These are phyloP conservation scores for Xylaria scruposa DNA, from an alignment of 495 filamentous ascomycete species.

Conservation along the genomic window DNA sequence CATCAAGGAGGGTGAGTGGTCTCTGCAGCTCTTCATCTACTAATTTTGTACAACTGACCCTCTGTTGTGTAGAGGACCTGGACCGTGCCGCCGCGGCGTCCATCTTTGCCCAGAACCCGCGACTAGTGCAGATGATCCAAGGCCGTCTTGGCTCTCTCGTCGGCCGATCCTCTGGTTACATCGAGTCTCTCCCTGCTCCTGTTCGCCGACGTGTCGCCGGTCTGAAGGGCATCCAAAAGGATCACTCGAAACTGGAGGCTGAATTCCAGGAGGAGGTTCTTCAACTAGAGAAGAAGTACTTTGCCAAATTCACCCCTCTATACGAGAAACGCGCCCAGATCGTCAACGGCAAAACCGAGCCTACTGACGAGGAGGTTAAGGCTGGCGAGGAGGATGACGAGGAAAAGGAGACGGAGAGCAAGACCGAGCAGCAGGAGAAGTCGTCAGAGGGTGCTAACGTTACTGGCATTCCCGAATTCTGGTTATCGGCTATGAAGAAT, in stretches of 20 bases:
- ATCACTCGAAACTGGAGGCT: slow-evolving; percentile 96
- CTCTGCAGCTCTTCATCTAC: slow-evolving; percentile 18
- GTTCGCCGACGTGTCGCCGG: slow-evolving; percentile 94
- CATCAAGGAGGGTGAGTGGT: slow-evolving; percentile 90
- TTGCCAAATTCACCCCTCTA: slow-evolving; percentile 96
- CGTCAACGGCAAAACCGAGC: slow-evolving; percentile 86
- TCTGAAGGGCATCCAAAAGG: slow-evolving; percentile 97
- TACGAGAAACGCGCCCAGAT: slow-evolving; percentile 95
- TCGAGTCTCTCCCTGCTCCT: slow-evolving; percentile 86
- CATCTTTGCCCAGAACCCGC: slow-evolving; percentile 92
- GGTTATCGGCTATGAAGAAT: slow-evolving; percentile 99
- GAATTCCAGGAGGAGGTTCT: slow-evolving; percentile 98
- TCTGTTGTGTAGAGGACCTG: slow-evolving; percentile 73
- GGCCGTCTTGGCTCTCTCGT: slow-evolving; percentile 92
- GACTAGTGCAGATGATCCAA: slow-evolving; percentile 94
- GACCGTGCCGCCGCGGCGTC: slow-evolving; percentile 86
- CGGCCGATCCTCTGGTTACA: slow-evolving; percentile 94
- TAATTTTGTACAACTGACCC: slow-evolving; percentile 21
- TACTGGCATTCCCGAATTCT: slow-evolving; percentile 95
- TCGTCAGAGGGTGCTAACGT: slow-evolving; percentile 49
- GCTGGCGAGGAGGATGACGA: slow-evolving; percentile 83
- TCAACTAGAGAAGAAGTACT: slow-evolving; percentile 98
- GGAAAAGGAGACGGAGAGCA: slow-evolving; percentile 58
- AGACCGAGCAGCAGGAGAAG: slow-evolving; percentile 59
- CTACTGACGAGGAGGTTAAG: slow-evolving; percentile 82